Percentiles rank a stretch among this genome's conserved stretches.
These are phyloP conservation scores for Rubroshorea leprosula DNA, from an alignment of 345 rosid genomes.

Conservation along the genomic window DNA sequence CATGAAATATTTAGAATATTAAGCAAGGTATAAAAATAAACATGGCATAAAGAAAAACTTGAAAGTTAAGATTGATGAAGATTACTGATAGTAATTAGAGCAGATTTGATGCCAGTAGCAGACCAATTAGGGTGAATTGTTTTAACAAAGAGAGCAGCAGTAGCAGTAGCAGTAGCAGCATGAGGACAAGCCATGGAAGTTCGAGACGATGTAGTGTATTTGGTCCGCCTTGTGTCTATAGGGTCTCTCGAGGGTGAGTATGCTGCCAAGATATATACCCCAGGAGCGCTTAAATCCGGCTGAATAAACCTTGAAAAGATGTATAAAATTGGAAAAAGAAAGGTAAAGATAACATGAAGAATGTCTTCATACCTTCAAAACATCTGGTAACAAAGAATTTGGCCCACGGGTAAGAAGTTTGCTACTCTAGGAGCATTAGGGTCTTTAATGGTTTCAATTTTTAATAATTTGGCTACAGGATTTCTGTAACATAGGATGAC, in stretches of 20 bases:
- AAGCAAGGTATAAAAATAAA: neutral
- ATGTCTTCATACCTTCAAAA: neutral
- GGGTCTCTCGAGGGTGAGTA: conserved; percentile 15
- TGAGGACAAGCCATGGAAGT: conserved; percentile 94
- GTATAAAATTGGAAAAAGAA: neutral
- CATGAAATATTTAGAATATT: neutral
- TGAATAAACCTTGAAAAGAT: conserved; percentile 1
- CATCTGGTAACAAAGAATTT: neutral
- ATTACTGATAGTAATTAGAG: conserved; percentile 65
- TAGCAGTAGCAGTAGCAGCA: conserved; percentile 61
- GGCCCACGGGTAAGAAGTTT: conserved; percentile 9
- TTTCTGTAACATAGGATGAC: conserved; percentile 3
- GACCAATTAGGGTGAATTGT: conserved; percentile 52
- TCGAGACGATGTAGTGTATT: conserved; percentile 58
- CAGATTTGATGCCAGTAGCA: conserved; percentile 55
- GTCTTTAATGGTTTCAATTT: conserved; percentile 3
- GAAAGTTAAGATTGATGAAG: neutral
- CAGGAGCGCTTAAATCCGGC: conserved; percentile 39
- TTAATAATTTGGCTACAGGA: conserved; percentile 12
- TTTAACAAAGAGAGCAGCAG: conserved; percentile 65
- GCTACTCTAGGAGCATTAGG: conserved; percentile 2
- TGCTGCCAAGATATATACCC: conserved; percentile 30
- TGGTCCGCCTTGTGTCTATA: conserved; percentile 35
- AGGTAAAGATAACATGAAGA: neutral
- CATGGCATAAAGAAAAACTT: neutral